These are phyloP conservation scores for Pseudogymnoascus sp. DNA, from an alignment of 2,329 filamentous ascomycete genomes.

Conservation along the genomic window DNA sequence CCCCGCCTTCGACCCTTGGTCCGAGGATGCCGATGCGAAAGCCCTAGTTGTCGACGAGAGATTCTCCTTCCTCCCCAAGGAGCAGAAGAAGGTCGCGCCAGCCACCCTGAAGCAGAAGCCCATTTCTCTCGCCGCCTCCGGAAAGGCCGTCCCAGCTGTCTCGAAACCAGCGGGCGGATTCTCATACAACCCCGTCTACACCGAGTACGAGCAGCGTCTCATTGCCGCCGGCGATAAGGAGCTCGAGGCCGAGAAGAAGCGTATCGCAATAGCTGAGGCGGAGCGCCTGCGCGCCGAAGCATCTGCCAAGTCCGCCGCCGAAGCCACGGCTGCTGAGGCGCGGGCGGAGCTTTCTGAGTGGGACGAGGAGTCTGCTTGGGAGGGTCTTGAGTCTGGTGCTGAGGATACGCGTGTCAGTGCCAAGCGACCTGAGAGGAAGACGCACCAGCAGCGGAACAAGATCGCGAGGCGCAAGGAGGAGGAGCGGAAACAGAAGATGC, in stretches of 20 bases:
- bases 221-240: slow-evolving; percentile 69
- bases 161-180: slow-evolving; percentile 70
- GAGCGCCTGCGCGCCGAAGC: slow-evolving; percentile 62
- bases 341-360: slow-evolving; percentile 58
- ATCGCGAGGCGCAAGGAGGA: slow-evolving; percentile 82
- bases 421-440: slow-evolving; percentile 79
- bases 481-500: slow-evolving; percentile 67
- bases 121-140: slow-evolving; percentile 72
- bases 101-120: slow-evolving; percentile 67
- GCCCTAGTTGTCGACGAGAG: slow-evolving; percentile 40
- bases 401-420: slow-evolving; percentile 57
- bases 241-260: slow-evolving; percentile 68
- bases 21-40: slow-evolving; percentile 38
- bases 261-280: slow-evolving; percentile 57
- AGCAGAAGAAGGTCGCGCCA: slow-evolving; percentile 61
- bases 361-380: slow-evolving; percentile 89
- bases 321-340: slow-evolving; percentile 65
- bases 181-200: slow-evolving; percentile 87
- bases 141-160: slow-evolving; percentile 72
- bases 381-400: slow-evolving; percentile 74
- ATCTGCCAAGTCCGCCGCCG: slow-evolving; percentile 59
- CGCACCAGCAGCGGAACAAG: slow-evolving; percentile 76
- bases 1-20: slow-evolving; percentile 75
- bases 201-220: slow-evolving; percentile 74
- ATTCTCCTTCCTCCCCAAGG: slow-evolving; percentile 59